phyloP scores from a whole-genome alignment of 108 stramenopile genomes.

The Aurantiochytrium sp. region DNA sequence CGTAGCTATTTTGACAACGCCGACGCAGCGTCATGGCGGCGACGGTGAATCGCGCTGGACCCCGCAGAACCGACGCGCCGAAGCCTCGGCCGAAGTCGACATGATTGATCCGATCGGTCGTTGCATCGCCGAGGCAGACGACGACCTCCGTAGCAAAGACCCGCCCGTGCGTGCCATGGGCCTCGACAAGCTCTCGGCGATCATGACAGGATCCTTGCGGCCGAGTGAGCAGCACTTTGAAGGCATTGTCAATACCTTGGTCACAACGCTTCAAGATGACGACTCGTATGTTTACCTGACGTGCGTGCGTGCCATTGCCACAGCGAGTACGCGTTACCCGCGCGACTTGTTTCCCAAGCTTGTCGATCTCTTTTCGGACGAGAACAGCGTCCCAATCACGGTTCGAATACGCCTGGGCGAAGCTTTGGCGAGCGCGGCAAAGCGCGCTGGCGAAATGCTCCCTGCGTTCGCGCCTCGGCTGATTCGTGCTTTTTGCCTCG shows the following conservation, averaged over 20 bases:
- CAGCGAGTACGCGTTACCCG: neutral
- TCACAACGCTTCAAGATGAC: neutral
- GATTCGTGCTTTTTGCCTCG: neutral
- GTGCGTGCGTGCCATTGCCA: neutral
- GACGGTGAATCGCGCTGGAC: neutral
- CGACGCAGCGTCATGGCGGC: neutral
- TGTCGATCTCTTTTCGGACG: neutral
- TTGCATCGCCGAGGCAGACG: neutral
- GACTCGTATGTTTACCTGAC: neutral
- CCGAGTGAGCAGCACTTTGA: neutral
- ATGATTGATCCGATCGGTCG: neutral
- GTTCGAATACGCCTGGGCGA: neutral
- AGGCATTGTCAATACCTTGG: neutral
- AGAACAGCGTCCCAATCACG: neutral
- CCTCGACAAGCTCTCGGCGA: neutral
- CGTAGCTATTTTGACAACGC: neutral
- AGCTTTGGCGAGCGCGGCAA: neutral
- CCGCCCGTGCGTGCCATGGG: neutral
- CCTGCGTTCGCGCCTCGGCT: neutral
- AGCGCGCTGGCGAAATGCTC: neutral
- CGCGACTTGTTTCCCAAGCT: neutral
- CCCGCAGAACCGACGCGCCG: neutral
- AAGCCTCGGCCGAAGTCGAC: neutral
- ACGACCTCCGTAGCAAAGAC: neutral
- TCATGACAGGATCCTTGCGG: neutral